Evolutionary conservation across 169 alveolate species (phyloP), one percentile per base, ranked within the genome.

Genomic region (Plasmodium blacklocki): DNA sequence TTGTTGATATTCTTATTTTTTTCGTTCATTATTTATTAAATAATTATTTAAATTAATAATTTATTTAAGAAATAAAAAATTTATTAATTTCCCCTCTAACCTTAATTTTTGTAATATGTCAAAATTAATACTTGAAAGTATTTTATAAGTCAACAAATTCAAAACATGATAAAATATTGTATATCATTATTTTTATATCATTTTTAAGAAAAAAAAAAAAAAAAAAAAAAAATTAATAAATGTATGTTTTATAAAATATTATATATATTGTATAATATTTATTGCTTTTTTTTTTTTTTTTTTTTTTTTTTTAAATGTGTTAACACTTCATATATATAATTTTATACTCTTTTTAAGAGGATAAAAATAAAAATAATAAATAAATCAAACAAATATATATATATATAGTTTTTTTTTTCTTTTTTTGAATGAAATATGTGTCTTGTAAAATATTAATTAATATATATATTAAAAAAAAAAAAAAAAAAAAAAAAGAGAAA

Each of bases 41-140:
- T 19, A 43, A 8, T 29, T 47, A 29, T 18, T 62, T 15, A 32
- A 72, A 47, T 50, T 76, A 49, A 47, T 19, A 52, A 66, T 54
- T 23, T 67, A 75, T 19, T 58, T 52, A 58, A 45, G 63, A 64
- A 76, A 76, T n/a, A 76, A n/a, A 15, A 76, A 63, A 64, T 64
- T 76, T 11, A 50, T 62, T 70, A 21, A 18, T 76, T 29, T 62
- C 52, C 23, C 6, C 66, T 63, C 78, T 39, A 39, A 49, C 29
- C 62, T 23, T 63, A 76, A 67, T 43, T 63, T 58, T 58, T 64
- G 73, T 29, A 60, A 64, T 14, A 70, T 18, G 18, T 26, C n/a
- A 58, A 63, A 50, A 39, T 45, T 18, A 50, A 63, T 64, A 18
- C 54, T 64, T 29, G 50, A 63, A 63, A 76, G 43, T 26, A 64